Evolutionary conservation across 2,329 filamentous ascomycete genomes (phyloP), one percentile per base, ranked within the genome.

Genomic region (Colletotrichum noveboracense): DNA sequence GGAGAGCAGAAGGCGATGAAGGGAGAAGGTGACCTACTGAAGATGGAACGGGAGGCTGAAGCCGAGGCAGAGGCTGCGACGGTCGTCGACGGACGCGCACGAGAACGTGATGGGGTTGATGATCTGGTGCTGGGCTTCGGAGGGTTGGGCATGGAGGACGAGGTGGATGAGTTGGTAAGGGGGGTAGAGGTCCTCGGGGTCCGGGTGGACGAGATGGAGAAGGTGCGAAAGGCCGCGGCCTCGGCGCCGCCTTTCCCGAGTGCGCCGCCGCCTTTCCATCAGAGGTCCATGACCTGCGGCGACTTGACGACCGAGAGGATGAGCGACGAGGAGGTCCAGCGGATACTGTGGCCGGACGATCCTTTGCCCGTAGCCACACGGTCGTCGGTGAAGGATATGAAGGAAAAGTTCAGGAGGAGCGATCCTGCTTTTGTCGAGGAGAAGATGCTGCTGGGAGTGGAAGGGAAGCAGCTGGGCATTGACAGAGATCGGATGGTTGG

Each of bases 351-450:
- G 74, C 74, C 65, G 14, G 28, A 38, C 5, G 30, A 34, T n/a
- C 26, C 28, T 8, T 9, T 28, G 16, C 36, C 36, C 16, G 24
- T 58, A 21, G 21, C 21, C 9, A 32, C 14, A 18, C 32, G 78
- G 4, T 71, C 75, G 4, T 21, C 28, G 10, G 13, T 21, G 5
- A 12, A 10, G 3, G 26, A 14, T 4, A 72, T 62, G 62, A 83
- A 84, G 6, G 86, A 88, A 61, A 88, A 88, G 72, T 87, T 86
- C 52, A 80, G 84, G 1, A 76, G 80, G 0, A 82, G 82, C 1
- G 87, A 87, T 58, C 78, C 82, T 0, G 80, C 81, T 1, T 82
- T 85, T 28, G 71, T 84, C 1, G 86, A 88, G 72, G 84, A 85
- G 16, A 88, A 88, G 78, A 84, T 82, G 18, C 79, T 87, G 12